phyloP scores from a whole-genome alignment of 2,329 filamentous ascomycete genomes.

The Esteya vermicola region DNA sequence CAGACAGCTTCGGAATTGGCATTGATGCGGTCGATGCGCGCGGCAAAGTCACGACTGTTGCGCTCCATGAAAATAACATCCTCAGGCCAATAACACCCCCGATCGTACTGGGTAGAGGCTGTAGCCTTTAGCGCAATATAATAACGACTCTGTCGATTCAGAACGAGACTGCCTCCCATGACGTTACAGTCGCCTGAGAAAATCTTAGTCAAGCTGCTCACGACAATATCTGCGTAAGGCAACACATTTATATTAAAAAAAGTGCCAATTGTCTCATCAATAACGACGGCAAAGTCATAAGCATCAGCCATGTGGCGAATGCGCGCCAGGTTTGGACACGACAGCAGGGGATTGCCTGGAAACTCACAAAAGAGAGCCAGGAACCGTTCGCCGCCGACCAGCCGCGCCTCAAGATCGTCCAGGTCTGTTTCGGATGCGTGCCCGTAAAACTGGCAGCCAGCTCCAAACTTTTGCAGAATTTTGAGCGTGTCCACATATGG shows the following conservation, averaged over 20 bases:
- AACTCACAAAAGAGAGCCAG: constrained; percentile 89
- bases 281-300: constrained; percentile 78
- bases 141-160: constrained; percentile 53
- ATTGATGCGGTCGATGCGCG: constrained; percentile 73
- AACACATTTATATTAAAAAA: constrained; percentile 93
- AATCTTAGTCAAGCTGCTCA: constrained; percentile 90
- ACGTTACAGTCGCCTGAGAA: constrained; percentile 98
- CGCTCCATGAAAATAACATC: constrained; percentile 90
- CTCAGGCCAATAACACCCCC: constrained; percentile 89
- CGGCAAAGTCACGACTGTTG: constrained; percentile 84
- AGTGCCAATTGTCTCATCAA: constrained; percentile 94
- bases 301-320: constrained; percentile 66
- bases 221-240: constrained; percentile 77
- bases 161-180: constrained; percentile 70
- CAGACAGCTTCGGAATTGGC: constrained; percentile 73
- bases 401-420: constrained; percentile 62
- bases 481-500: constrained; percentile 96
- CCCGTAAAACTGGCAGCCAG: constrained; percentile 80
- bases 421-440: constrained; percentile 63
- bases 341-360: constrained; percentile 79
- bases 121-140: constrained; percentile 55
- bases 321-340: constrained; percentile 69
- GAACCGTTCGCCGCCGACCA: constrained; percentile 60
- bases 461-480: constrained; percentile 85
- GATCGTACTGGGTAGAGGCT: constrained; percentile 49